Base-by-base conservation (phyloP, 305 asterid genomes). In the Rubia tinctorum region DNA sequence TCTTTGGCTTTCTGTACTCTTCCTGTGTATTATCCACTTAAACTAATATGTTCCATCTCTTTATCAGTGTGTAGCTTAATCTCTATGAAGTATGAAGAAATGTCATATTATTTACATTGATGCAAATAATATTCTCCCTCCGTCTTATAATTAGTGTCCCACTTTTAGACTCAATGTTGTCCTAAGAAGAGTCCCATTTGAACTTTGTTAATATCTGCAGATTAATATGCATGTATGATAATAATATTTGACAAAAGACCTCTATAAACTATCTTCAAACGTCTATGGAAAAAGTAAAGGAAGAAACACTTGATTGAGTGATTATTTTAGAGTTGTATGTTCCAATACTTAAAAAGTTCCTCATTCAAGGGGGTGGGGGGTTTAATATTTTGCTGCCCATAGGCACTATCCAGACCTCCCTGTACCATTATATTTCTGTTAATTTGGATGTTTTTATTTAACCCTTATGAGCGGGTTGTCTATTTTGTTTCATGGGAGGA, bases 401-500 rank as follows among this genome's bases (percentile, higher is more conserved):
- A 44, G 30, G 47, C 59, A 44, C 17, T 47, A 5, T 68, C 22
- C 23, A n/a, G 15, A 14, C 53, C 70, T 2, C 56, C 12, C 43
- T 71, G 34, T 58, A 55, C 18, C 23, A 39, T 61, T 18, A 3
- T 23, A 23, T 10, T 25, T 18, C 58, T 17, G 34, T 34, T 63
- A 44, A n/a, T 72, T 72, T 15, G 7, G 17, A 51, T 51, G 58
- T 22, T 43, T 8, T 27, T 51, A 18, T 27, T 63, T 13, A 45
- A n/a, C 2, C 25, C 37, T 61, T 11, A 22, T 34, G n/a, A 45
- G 34, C 34, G 34, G 34, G 49, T 73, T 22, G 17, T 8, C 55
- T 15, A 30, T 63, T 45, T n/a, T 47, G 65, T 73, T 72, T 53
- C 40, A 14, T 63, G 42, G n/a, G 13, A 55, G 63, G 11, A 47